Evolutionary conservation across 2,329 filamentous ascomycete species (phyloP).

Genomic region (Sarocladium brachiariae): DNA sequence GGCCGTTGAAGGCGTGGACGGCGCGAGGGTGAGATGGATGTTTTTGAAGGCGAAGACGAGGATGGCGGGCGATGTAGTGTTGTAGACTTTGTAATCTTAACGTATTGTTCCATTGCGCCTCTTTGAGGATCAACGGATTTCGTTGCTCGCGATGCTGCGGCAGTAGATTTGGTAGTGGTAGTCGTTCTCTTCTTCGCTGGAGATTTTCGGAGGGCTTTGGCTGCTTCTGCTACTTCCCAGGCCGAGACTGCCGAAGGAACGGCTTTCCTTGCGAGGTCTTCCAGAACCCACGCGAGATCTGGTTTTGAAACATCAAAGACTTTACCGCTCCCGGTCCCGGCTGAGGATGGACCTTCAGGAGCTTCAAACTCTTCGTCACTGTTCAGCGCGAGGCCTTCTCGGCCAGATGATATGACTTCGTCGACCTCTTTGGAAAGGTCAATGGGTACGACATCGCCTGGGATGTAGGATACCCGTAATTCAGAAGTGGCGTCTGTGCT

Average conservation of each 20-base stretch:
- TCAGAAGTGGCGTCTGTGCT: slow-evolving; percentile 71
- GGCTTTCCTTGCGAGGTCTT: slow-evolving; percentile 23
- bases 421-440: slow-evolving; percentile 68
- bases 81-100: slow-evolving; percentile 32
- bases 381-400: slow-evolving; percentile 52
- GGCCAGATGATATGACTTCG: slow-evolving; percentile 43
- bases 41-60: slow-evolving; percentile 5
- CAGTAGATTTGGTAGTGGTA: too few species aligned
- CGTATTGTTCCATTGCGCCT: slow-evolving; percentile 33
- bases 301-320: slow-evolving; percentile 59
- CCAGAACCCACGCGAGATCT: slow-evolving; percentile 39
- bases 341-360: slow-evolving; percentile 17
- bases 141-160: slow-evolving; percentile 10
- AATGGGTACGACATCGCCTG: slow-evolving; percentile 68
- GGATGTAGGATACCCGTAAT: slow-evolving; percentile 70
- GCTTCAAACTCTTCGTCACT: slow-evolving; percentile 58
- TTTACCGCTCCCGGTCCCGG: slow-evolving; percentile 21
- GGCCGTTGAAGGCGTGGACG: slow-evolving; percentile 8
- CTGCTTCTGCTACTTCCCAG: slow-evolving; percentile 20
- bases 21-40: neutral
- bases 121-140: slow-evolving; percentile 16
- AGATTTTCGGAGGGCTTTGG: slow-evolving; percentile 16
- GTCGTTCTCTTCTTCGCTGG: slow-evolving; percentile 22
- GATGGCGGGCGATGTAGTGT: too few species aligned
- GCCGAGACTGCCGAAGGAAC: slow-evolving; percentile 19